Conservation (phyloP, 2,329 filamentous ascomycete species). For the Huntiella abstrusa region DNA sequence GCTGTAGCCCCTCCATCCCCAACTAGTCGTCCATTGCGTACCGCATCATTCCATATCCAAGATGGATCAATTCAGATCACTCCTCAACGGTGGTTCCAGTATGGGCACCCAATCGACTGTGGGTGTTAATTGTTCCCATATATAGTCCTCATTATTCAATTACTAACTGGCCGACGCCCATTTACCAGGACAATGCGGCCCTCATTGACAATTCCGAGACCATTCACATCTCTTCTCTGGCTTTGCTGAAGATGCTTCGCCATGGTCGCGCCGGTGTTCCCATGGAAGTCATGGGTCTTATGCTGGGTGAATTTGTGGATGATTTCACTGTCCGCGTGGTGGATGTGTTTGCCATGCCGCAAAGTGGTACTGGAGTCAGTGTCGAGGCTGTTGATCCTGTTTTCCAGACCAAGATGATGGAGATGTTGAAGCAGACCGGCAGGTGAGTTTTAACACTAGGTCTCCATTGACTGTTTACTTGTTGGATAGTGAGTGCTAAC, state of each 20-base stretch:
- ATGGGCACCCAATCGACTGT: slow-evolving; percentile 7
- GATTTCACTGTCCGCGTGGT: slow-evolving; percentile 67
- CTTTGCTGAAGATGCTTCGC: slow-evolving; percentile 93
- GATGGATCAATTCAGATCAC: slow-evolving; percentile 10
- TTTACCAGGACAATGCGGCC: slow-evolving; percentile 58
- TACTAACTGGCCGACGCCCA: not conserved
- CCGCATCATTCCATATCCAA: not conserved
- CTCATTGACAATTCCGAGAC: slow-evolving; percentile 98
- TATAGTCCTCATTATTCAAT: not conserved
- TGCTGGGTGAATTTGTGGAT: slow-evolving; percentile 40
- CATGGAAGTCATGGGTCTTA: slow-evolving; percentile 99
- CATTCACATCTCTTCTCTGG: slow-evolving; percentile 95
- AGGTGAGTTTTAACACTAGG: slow-evolving; percentile 35
- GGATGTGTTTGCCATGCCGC: slow-evolving; percentile 98
- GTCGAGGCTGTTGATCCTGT: slow-evolving; percentile 97
- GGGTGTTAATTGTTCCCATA: slow-evolving; percentile 1
- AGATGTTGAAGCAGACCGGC: slow-evolving; percentile 95
- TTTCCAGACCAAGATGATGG: slow-evolving; percentile 99
- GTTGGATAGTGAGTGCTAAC: not conserved
- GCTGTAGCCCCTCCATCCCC: not conserved
- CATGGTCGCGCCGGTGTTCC: slow-evolving; percentile 94
- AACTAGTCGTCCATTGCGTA: not conserved
- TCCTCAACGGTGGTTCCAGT: slow-evolving; percentile 5
- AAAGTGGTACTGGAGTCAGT: slow-evolving; percentile 93
- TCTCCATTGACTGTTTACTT: not conserved